Percentiles rank a stretch among this genome's conserved stretches.
These are phyloP conservation scores for Ensete ventricosum DNA, from an alignment of 176 grass and related monocot genomes.

Conservation along the genomic window DNA sequence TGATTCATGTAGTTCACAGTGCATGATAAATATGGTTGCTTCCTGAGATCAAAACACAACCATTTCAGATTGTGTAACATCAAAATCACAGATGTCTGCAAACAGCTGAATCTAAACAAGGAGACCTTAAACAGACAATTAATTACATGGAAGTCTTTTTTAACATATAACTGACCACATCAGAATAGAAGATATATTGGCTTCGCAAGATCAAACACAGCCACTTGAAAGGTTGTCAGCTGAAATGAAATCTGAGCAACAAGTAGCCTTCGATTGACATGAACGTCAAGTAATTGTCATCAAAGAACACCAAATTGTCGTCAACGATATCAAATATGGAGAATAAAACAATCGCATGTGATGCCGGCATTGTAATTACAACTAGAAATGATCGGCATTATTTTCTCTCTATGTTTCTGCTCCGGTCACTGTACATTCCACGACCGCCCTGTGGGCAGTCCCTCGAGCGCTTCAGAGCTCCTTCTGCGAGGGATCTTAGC, in stretches of 20 bases:
- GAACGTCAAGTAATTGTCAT: no score
- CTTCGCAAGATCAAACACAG: no score
- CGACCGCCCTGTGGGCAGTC: neutral
- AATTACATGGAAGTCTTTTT: no score
- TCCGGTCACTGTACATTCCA: neutral
- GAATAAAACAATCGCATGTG: neutral
- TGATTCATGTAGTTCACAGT: no score
- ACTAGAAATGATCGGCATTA: neutral
- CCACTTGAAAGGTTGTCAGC: no score
- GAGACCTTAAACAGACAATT: no score
- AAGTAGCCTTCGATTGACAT: neutral
- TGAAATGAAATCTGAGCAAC: no score
- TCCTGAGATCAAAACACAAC: neutral
- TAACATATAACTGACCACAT: no score
- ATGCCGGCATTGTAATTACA: no score
- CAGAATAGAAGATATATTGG: no score
- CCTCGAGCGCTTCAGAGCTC: neutral
- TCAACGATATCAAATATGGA: neutral
- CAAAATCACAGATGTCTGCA: neutral
- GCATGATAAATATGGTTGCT: neutral
- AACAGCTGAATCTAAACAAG: neutral
- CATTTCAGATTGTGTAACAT: neutral
- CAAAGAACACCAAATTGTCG: no score
- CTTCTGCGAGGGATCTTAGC: no score
- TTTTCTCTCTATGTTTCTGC: neutral